Evolutionary conservation across 306 rosid species (phyloP).

Genomic region (Macrotyloma uniflorum): DNA sequence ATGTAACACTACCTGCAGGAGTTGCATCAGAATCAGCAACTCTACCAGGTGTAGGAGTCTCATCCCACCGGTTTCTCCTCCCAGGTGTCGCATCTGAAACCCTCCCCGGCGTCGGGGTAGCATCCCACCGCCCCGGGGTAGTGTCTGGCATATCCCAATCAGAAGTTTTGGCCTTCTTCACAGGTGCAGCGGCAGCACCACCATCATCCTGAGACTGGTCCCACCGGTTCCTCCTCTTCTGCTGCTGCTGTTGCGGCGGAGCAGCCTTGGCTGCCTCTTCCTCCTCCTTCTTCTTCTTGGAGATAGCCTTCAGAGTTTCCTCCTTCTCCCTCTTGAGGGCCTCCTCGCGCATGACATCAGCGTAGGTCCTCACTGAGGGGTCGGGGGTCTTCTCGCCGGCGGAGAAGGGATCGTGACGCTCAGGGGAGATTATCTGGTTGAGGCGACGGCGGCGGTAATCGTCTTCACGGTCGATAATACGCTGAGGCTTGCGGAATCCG

Average conservation of each 20-base stretch:
- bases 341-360: slow-evolving; percentile 39
- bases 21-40: slow-evolving; percentile 46
- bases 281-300: slow-evolving; percentile 44
- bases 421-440: slow-evolving; percentile 39
- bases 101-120: slow-evolving; percentile 43
- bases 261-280: slow-evolving; percentile 36
- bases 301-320: slow-evolving; percentile 25
- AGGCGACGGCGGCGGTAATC: slow-evolving; percentile 37
- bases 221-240: slow-evolving; percentile 48
- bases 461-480: slow-evolving; percentile 36
- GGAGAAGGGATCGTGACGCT: slow-evolving; percentile 39
- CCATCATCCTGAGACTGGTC: slow-evolving; percentile 39
- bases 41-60: slow-evolving; percentile 44
- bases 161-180: slow-evolving; percentile 37
- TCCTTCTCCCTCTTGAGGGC: slow-evolving; percentile 43
- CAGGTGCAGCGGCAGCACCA: not conserved
- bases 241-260: slow-evolving; percentile 28
- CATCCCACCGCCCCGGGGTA: slow-evolving; percentile 46
- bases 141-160: slow-evolving; percentile 47
- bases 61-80: slow-evolving; percentile 48
- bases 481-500: slow-evolving; percentile 9
- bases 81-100: slow-evolving; percentile 39
- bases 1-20: slow-evolving; percentile 36
- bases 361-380: slow-evolving; percentile 3
- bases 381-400: slow-evolving; percentile 47